phyloP scores from a whole-genome alignment of 805 yeast species.

The Kodamaea sagamina region DNA sequence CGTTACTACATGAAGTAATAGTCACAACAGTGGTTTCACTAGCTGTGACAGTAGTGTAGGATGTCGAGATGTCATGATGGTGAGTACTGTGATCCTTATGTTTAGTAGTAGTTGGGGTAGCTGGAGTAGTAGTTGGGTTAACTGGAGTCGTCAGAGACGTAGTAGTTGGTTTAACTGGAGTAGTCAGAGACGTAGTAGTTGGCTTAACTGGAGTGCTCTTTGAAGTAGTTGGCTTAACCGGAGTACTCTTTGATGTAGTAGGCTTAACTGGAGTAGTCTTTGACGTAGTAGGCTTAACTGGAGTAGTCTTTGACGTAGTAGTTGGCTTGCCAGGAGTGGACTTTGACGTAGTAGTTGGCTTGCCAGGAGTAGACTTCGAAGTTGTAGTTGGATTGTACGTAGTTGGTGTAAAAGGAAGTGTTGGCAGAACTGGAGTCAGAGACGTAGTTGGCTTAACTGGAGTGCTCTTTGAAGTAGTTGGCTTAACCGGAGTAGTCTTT shows the following conservation, averaged over 20 bases:
- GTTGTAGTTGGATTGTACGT: not conserved
- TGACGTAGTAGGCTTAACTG: slow-evolving; percentile 10
- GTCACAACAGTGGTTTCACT: slow-evolving; percentile 10
- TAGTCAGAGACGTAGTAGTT: slow-evolving; percentile 9
- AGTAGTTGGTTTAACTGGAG: slow-evolving; percentile 1
- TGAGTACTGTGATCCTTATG: too few relatives aligned
- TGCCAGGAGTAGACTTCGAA: too few relatives aligned
- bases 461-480: too few relatives aligned
- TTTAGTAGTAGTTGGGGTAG: slow-evolving; percentile 5
- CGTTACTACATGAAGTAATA: slow-evolving; percentile 3
- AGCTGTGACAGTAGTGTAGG: slow-evolving; percentile 11
- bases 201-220: too few relatives aligned
- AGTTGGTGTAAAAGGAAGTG: too few relatives aligned
- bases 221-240: too few relatives aligned
- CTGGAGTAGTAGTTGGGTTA: slow-evolving; percentile 12
- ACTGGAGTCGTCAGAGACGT: slow-evolving; percentile 3
- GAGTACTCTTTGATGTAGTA: not conserved
- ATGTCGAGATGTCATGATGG: too few relatives aligned
- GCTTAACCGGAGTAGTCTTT: slow-evolving; percentile 1
- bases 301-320: slow-evolving; percentile 4
- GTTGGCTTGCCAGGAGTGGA: slow-evolving; percentile 4
- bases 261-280: slow-evolving; percentile 10
- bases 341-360: not conserved
- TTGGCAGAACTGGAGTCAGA: slow-evolving; percentile 2
- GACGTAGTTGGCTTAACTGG: slow-evolving; percentile 4